These are phyloP conservation scores for Salvia splendens DNA, from an alignment of 257 asterid species.

Conservation along the genomic window DNA sequence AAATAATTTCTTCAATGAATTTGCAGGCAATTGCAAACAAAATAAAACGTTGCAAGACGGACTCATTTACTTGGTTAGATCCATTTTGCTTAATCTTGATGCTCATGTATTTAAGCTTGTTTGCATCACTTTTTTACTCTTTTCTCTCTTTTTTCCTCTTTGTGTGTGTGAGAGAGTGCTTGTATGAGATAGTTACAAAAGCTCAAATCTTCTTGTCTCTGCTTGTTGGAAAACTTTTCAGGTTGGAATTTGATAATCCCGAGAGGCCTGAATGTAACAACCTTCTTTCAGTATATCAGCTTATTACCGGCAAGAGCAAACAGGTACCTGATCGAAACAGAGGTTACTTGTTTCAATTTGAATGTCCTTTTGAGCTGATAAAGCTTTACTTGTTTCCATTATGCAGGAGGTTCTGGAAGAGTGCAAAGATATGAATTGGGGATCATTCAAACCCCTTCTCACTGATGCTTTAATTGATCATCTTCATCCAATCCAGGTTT, in stretches of 20 bases:
- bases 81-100: conserved; percentile 19
- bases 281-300: conserved; percentile 91
- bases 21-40: conserved; percentile 78
- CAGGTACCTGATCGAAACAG: conserved; percentile 50
- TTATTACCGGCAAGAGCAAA: conserved; percentile 82
- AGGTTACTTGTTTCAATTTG: not conserved
- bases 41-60: conserved; percentile 96
- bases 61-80: conserved; percentile 76
- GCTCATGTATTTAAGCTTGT: conserved; percentile 17
- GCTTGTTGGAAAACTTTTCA: conserved; percentile 38
- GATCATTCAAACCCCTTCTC: conserved; percentile 73
- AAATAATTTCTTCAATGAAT: conserved; percentile 31
- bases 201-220: conserved; percentile 21
- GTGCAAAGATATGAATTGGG: conserved; percentile 90
- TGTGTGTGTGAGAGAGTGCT: not conserved
- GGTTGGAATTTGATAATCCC: conserved; percentile 87
- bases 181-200: conserved; percentile 1
- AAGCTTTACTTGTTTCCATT: conserved; percentile 13
- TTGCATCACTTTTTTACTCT: conserved; percentile 12
- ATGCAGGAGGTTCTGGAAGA: conserved; percentile 83
- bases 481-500: conserved; percentile 91
- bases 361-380: not conserved
- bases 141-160: not conserved
- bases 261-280: conserved; percentile 96
- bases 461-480: conserved; percentile 86